A percentile compares a stretch with the other conserved stretches of the same genome.
phyloP scores from a whole-genome alignment of 2,329 filamentous ascomycete genomes.

The Fusarium virguliforme region DNA sequence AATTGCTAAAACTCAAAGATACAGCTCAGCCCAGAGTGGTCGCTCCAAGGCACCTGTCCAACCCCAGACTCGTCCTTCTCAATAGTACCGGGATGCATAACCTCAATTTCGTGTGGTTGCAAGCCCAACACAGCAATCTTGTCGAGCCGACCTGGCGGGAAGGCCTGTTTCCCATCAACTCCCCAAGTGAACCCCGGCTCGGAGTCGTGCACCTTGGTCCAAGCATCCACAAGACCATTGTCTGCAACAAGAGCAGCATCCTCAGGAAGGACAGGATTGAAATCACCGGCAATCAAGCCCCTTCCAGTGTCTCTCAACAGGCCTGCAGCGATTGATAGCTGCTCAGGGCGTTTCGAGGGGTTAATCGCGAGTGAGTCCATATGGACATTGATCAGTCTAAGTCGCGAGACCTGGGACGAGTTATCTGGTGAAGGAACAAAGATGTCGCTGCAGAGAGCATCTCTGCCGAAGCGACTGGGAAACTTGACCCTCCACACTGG shows the following conservation, averaged over 20 bases:
- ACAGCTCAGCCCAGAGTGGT: conserved; percentile 23
- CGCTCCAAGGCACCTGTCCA: conserved; percentile 16
- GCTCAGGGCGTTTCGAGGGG: conserved; percentile 52
- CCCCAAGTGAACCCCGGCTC: conserved; percentile 59
- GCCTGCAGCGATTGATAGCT: conserved; percentile 50
- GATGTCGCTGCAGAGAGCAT: conserved; percentile 57
- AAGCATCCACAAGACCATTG: conserved; percentile 57
- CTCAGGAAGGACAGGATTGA: conserved; percentile 58
- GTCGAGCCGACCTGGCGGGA: conserved; percentile 57
- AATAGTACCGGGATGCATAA: conserved; percentile 34
- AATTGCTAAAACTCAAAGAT: conserved; percentile 1
- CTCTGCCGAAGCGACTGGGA: conserved; percentile 53
- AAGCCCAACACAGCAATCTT: conserved; percentile 56
- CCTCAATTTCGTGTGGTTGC: conserved; percentile 30
- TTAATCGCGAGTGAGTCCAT: conserved; percentile 55
- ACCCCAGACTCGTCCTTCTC: background rate
- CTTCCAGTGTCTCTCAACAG: conserved; percentile 49
- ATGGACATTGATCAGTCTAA: conserved; percentile 59
- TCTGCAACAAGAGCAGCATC: conserved; percentile 53
- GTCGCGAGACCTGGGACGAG: conserved; percentile 14
- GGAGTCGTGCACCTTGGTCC: conserved; percentile 50
- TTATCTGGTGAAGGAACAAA: conserved; percentile 35
- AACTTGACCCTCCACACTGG: conserved; percentile 54
- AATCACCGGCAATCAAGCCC: conserved; percentile 60
- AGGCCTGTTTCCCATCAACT: conserved; percentile 53